phyloP scores from a whole-genome alignment of 768 basidiomycete species.

The Trametes cingulata region DNA sequence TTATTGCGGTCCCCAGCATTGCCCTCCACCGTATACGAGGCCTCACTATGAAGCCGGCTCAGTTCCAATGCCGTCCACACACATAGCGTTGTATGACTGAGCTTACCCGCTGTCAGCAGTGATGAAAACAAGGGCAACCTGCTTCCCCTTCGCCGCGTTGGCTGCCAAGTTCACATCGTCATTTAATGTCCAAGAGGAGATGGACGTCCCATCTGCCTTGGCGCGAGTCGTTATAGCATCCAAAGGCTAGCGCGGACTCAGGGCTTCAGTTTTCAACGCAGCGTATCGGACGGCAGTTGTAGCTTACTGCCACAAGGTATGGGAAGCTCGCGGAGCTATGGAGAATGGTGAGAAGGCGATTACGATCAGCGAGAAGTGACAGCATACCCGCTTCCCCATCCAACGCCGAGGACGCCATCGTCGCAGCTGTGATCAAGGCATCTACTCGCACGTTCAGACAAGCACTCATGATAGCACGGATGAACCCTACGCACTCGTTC shows the following conservation, averaged over 20 bases:
- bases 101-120: slow-evolving; percentile 38
- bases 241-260: slow-evolving; percentile 27
- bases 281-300: neutral
- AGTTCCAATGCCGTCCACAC: too few species aligned
- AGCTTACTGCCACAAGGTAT: slow-evolving; percentile 46
- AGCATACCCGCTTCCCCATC: slow-evolving; percentile 42
- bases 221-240: slow-evolving; percentile 45
- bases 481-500: slow-evolving; percentile 44
- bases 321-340: slow-evolving; percentile 52
- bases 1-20: slow-evolving; percentile 36
- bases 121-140: slow-evolving; percentile 57
- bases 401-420: slow-evolving; percentile 63
- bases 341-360: neutral
- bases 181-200: slow-evolving; percentile 46
- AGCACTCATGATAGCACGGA: neutral
- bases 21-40: slow-evolving; percentile 35
- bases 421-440: slow-evolving; percentile 58
- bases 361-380: neutral
- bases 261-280: neutral
- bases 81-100: neutral
- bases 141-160: slow-evolving; percentile 47
- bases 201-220: slow-evolving; percentile 38
- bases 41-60: slow-evolving; percentile 30
- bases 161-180: slow-evolving; percentile 51
- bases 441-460: slow-evolving; percentile 24